Percentiles rank a stretch among this genome's conserved stretches.
These are phyloP conservation scores for Dendrobium officinale DNA, from an alignment of 106 monocot species.

Conservation along the genomic window DNA sequence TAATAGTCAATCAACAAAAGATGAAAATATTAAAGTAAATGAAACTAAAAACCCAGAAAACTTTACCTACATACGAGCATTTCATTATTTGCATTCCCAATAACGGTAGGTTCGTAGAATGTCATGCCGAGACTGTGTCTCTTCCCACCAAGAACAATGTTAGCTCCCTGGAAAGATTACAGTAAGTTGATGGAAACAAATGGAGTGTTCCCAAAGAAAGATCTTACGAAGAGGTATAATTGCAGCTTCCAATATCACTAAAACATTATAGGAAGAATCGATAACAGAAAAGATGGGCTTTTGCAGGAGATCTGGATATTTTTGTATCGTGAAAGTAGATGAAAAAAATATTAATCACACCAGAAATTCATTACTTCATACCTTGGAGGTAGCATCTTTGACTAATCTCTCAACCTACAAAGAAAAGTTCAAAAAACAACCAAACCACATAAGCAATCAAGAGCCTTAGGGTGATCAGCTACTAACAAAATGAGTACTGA, in stretches of 20 bases:
- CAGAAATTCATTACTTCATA: constrained; percentile 13
- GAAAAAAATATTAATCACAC: not conserved
- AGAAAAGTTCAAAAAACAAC: constrained; percentile 3
- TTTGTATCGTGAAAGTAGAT: not conserved
- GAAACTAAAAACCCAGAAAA: not conserved
- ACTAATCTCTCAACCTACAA: constrained; percentile 76
- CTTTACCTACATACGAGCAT: constrained; percentile 57
- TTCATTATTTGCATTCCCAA: constrained; percentile 54
- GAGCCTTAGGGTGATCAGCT: not conserved
- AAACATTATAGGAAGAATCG: not conserved
- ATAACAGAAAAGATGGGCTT: not conserved
- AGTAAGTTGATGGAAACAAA: not conserved
- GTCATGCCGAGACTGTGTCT: constrained; percentile 71
- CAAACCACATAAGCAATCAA: not conserved
- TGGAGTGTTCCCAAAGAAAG: not conserved
- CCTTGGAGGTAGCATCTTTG: constrained; percentile 85
- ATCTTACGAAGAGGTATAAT: not conserved
- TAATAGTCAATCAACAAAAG: not conserved
- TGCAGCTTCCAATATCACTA: not conserved
- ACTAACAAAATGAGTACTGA: not conserved
- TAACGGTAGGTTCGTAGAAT: constrained; percentile 72
- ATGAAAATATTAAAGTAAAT: not conserved
- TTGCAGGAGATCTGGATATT: not conserved
- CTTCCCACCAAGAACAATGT: constrained; percentile 50
- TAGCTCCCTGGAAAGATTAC: constrained; percentile 43